phyloP scores from a whole-genome alignment of 495 filamentous ascomycete species.

The Lophium mytilinum region DNA sequence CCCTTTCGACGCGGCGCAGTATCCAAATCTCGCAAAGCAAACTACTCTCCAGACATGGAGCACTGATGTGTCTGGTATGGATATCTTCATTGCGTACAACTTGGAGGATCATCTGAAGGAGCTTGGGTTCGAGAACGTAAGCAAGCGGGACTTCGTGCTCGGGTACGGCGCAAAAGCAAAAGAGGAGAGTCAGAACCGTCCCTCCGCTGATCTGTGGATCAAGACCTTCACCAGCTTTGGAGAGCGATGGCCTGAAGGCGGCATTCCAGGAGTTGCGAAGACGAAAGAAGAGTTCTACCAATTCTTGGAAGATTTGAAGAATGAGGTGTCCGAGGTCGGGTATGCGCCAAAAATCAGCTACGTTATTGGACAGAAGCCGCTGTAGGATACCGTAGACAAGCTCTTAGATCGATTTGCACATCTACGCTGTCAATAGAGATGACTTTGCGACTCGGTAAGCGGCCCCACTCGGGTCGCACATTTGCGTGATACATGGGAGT shows the following conservation, averaged over 20 bases:
- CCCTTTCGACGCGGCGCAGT: not conserved
- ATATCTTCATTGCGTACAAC: conserved; percentile 21
- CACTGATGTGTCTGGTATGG: conserved; percentile 17
- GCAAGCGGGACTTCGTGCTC: conserved; percentile 18
- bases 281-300: conserved; percentile 3
- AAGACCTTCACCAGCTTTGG: conserved; percentile 17
- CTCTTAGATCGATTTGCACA: conserved; percentile 17
- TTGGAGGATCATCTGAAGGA: conserved; percentile 17
- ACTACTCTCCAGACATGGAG: conserved; percentile 9
- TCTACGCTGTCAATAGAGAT: conserved; percentile 24
- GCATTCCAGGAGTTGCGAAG: conserved; percentile 8
- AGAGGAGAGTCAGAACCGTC: conserved; percentile 2
- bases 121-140: conserved; percentile 14
- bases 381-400: not conserved
- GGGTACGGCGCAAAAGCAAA: conserved; percentile 19
- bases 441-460: no score
- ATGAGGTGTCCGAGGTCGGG: conserved; percentile 8
- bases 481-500: no score
- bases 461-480: no score
- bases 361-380: conserved; percentile 4
- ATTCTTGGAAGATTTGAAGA: conserved; percentile 9
- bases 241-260: conserved; percentile 6
- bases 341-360: conserved; percentile 12
- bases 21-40: conserved; percentile 7
- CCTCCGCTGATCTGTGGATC: conserved; percentile 14